A percentile compares a stretch with the other conserved stretches of the same genome.
phyloP scores from a whole-genome alignment of 306 rosid species.

The Malus sieversii region DNA sequence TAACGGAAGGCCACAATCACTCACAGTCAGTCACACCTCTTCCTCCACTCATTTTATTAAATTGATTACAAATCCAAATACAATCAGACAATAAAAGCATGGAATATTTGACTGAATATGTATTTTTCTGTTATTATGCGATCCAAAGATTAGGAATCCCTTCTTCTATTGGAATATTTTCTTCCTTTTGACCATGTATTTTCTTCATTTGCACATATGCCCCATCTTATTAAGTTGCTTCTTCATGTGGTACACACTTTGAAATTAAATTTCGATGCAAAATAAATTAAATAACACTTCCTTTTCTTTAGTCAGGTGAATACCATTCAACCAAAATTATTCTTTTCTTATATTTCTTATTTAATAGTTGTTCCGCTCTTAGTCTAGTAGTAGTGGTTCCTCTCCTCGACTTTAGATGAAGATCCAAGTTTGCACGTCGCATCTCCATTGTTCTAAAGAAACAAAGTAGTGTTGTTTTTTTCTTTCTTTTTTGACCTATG shows the following conservation, averaged over 20 bases:
- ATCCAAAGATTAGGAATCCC: not conserved
- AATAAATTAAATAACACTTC: not conserved
- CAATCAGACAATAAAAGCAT: not conserved
- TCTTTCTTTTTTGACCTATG: too few species aligned
- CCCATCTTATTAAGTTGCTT: not conserved
- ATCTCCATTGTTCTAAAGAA: too few species aligned
- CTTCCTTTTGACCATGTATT: not conserved
- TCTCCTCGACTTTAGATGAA: too few species aligned
- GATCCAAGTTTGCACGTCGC: too few species aligned
- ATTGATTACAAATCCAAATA: not conserved
- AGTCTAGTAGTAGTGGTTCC: too few species aligned
- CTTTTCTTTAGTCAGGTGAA: not conserved
- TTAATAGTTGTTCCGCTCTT: too few species aligned
- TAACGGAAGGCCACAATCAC: not conserved
- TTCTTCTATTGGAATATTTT: not conserved
- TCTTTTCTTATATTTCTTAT: too few species aligned
- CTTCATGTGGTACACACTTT: not conserved
- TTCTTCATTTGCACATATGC: not conserved
- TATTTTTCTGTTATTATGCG: not conserved
- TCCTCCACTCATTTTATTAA: not conserved
- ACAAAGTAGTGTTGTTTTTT: too few species aligned
- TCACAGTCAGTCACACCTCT: not conserved
- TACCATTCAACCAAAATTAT: not conserved
- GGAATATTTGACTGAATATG: not conserved
- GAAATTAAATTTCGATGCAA: too few species aligned